Evolutionary conservation across 31 red algal species (phyloP).

Genomic region (Asparagopsis taxiformis): DNA sequence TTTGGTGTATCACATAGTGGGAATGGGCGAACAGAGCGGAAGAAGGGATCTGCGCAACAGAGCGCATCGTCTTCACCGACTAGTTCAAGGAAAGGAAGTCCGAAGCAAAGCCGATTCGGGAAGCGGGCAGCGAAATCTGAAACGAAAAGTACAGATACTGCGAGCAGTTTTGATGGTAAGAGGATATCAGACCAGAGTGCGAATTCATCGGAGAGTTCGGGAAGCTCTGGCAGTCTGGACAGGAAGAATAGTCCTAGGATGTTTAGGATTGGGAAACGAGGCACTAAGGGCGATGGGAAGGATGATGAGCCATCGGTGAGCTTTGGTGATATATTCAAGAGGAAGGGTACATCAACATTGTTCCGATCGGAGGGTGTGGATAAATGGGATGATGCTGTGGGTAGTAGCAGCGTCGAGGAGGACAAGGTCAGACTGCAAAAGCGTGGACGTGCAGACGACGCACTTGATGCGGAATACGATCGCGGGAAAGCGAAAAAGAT

Average conservation of each 20-base stretch:
- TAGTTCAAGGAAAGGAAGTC: background rate
- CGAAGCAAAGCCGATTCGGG: background rate
- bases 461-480: conserved; percentile 69
- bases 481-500: conserved; percentile 64
- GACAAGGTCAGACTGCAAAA: conserved; percentile 3
- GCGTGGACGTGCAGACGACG: conserved; percentile 40
- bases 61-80: too few species aligned
- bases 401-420: background rate
- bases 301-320: too few species aligned
- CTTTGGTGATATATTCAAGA: too few species aligned
- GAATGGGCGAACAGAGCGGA: background rate
- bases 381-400: background rate
- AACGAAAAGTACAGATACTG: background rate
- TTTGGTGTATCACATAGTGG: background rate
- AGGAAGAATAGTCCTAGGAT: too few species aligned
- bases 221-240: too few species aligned
- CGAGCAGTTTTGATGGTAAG: too few species aligned
- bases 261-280: too few species aligned
- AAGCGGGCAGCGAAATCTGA: conserved; percentile 1
- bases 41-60: too few species aligned
- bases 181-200: too few species aligned
- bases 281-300: too few species aligned
- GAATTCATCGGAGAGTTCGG: too few species aligned
- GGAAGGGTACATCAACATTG: background rate
- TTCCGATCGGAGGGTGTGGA: conserved; percentile 43